These are phyloP conservation scores for Albophoma yamanashiensis DNA, from an alignment of 2,329 filamentous ascomycete species.

Conservation along the genomic window DNA sequence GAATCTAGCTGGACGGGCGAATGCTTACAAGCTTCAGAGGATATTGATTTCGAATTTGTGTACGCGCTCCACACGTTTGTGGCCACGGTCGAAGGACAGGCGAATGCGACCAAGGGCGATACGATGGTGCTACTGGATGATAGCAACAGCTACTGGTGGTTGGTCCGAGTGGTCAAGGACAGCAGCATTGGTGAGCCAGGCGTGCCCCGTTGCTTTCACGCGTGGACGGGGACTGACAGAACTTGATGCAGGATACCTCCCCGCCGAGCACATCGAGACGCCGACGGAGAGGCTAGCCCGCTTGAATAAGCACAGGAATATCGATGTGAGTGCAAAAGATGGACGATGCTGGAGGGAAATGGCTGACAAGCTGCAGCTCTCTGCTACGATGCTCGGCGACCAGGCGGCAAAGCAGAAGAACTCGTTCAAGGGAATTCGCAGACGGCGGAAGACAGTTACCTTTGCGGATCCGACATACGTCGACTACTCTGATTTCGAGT, in stretches of 20 bases:
- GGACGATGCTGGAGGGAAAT: background rate
- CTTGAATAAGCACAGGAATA: constrained; percentile 95
- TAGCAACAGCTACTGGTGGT: constrained; percentile 99
- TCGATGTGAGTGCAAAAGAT: constrained; percentile 58
- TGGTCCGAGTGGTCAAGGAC: constrained; percentile 93
- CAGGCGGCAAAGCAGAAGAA: constrained; percentile 70
- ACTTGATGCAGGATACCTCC: constrained; percentile 64
- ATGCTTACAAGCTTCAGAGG: constrained; percentile 90
- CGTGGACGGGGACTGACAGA: constrained; percentile 7
- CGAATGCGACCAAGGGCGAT: constrained; percentile 95
- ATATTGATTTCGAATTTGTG: constrained; percentile 99
- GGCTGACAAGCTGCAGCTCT: constrained; percentile 30
- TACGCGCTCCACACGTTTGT: constrained; percentile 97
- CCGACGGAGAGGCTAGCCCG: constrained; percentile 89
- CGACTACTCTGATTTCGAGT: constrained; percentile 79
- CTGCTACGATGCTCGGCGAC: constrained; percentile 52
- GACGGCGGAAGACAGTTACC: constrained; percentile 76
- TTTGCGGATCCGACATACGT: constrained; percentile 81
- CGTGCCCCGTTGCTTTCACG: background rate
- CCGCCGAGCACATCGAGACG: constrained; percentile 96
- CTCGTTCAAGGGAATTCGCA: constrained; percentile 72
- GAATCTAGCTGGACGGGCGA: constrained; percentile 65
- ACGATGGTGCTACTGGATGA: constrained; percentile 98
- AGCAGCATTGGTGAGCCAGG: constrained; percentile 65
- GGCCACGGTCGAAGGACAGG: constrained; percentile 94